Evolutionary conservation across 441 rosid genomes (phyloP).

Genomic region (Hura crepitans): DNA sequence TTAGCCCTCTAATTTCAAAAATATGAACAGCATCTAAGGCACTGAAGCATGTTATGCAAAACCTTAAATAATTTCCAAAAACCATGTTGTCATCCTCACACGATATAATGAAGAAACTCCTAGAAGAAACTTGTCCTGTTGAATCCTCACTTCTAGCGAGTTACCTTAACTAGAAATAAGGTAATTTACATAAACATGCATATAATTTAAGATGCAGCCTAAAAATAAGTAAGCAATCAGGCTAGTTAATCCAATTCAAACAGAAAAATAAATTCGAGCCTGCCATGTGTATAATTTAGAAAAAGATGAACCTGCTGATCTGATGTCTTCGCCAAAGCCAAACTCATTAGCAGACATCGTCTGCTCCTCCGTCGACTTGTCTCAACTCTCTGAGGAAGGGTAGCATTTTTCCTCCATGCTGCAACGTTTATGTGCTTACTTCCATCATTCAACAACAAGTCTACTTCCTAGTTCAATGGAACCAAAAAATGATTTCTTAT

Average conservation of each 20-base stretch:
- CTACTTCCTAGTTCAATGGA: constrained; percentile 77
- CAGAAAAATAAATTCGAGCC: neutral
- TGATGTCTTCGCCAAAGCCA: constrained; percentile 85
- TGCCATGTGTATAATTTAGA: constrained; percentile 6
- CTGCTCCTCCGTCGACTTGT: constrained; percentile 96
- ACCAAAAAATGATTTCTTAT: constrained; percentile 27
- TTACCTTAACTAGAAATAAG: neutral
- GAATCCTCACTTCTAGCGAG: neutral
- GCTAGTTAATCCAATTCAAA: constrained; percentile 2
- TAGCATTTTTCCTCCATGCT: constrained; percentile 87
- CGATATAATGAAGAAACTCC: neutral
- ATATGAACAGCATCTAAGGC: too few relatives aligned
- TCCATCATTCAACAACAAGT: constrained; percentile 97
- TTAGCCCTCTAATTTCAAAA: too few relatives aligned
- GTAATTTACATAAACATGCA: neutral
- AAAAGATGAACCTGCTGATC: constrained; percentile 67
- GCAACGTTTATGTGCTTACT: constrained; percentile 94
- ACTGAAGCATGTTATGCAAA: too few relatives aligned
- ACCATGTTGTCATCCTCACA: neutral
- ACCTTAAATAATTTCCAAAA: neutral
- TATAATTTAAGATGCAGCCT: neutral
- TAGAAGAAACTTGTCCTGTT: constrained; percentile 1
- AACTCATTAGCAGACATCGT: constrained; percentile 90
- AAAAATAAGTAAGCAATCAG: constrained; percentile 8
- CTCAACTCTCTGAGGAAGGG: constrained; percentile 84